Conservation (phyloP, 305 asterid species). For the Fraxinus angustifolia region DNA sequence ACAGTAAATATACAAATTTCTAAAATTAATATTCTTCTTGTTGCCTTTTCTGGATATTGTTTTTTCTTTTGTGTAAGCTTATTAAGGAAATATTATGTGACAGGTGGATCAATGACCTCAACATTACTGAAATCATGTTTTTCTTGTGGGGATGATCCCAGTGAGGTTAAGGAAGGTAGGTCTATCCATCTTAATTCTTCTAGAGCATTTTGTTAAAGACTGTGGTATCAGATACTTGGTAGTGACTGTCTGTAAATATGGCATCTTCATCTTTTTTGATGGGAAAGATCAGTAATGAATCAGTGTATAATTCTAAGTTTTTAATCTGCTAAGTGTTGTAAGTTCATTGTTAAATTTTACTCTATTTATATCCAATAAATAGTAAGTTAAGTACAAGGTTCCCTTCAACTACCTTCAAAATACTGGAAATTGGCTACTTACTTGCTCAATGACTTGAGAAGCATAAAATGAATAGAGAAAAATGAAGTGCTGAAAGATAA, state of each 20-base stretch:
- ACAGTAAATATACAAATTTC: background rate
- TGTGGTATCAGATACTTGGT: background rate
- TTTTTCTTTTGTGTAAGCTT: background rate
- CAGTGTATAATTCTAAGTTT: background rate
- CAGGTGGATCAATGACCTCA: too few relatives aligned
- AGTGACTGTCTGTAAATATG: background rate
- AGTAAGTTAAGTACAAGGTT: background rate
- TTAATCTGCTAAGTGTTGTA: background rate
- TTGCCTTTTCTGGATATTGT: background rate
- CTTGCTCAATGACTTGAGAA: background rate
- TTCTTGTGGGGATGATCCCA: too few relatives aligned
- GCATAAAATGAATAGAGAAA: background rate
- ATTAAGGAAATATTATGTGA: too few relatives aligned
- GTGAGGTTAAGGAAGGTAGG: too few relatives aligned
- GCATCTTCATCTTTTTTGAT: constrained; percentile 9
- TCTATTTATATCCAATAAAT: background rate
- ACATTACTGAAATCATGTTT: too few relatives aligned
- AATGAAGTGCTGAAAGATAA: background rate
- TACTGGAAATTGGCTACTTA: too few relatives aligned
- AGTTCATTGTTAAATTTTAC: background rate
- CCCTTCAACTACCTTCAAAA: background rate
- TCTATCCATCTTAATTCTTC: too few relatives aligned
- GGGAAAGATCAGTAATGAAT: background rate
- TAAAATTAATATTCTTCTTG: background rate
- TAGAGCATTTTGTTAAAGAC: background rate